Evolutionary conservation across 768 basidiomycete species (phyloP), one percentile per base, ranked within the genome.

Genomic region (Serendipita sp.): DNA sequence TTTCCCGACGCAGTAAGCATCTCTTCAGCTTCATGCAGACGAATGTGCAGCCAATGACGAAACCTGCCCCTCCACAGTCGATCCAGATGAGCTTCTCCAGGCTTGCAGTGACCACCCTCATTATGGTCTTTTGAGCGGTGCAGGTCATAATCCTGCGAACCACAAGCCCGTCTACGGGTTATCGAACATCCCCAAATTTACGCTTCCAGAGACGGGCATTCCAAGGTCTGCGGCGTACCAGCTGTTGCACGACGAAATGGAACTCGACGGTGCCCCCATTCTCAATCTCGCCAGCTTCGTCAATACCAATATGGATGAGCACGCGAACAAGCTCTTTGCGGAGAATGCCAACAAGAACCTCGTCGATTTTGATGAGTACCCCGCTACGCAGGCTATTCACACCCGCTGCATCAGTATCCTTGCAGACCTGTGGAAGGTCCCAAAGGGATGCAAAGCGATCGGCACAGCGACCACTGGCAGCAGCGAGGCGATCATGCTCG

Each of bases 391-490:
- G 58, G 67, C 74, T 34, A 74, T 82, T 33, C 78, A 78, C 67
- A 72, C 75, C 2, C 75, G 76, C 51, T 76, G 78, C 66, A 71
- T 80, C 53, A 81, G 79, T 33, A 82, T 83, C 69, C 76, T 86
- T 62, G 81, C 85, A 28, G 75, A 82, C 68, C 77, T 86, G 34
- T 86, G 84, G 84, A 78, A 86, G 66, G 84, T 81, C 1, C 82
- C 81, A 26, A 75, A 77, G 38, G 68, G 73, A 16, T 73, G 77
- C 60, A 69, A 79, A 45, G 82, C 84, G 1, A 77, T 85, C 50
- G 84, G 84, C 0, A 84, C 84, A 0, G 84, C 84, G 3, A 86
- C 85, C 3, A 85, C 84, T 0, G 85, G 85, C 7, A 81, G 80
- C 3, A 83, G 80, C 3, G 84, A 86, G 71, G 84, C 85, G 3